These are phyloP conservation scores for Schizophyllum commune DNA, from an alignment of 1,284 basidiomycete genomes.

Conservation along the genomic window DNA sequence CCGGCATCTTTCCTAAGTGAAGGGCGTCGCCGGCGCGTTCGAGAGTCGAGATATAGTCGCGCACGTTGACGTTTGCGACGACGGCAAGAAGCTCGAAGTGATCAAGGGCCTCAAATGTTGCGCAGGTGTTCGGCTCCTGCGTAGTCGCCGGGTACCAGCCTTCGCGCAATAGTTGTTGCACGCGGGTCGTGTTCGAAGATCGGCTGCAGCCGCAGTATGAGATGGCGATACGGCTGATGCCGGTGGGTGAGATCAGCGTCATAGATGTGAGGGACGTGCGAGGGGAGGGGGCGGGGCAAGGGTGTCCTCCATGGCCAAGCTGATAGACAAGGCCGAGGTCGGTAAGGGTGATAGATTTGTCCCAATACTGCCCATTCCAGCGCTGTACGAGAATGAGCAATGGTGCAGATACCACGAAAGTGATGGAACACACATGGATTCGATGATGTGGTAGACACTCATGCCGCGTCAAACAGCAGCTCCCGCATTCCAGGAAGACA, in stretches of 20 bases:
- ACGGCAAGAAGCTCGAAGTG: constrained; percentile 2
- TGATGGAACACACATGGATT: constrained; percentile 13
- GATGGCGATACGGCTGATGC: constrained; percentile 22
- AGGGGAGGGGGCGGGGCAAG: constrained; percentile 10
- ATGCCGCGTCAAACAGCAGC: constrained; percentile 12
- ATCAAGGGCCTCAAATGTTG: constrained; percentile 10
- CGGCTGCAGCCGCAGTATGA: constrained; percentile 24
- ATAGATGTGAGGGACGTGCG: constrained; percentile 12
- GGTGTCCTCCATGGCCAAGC: constrained; percentile 13
- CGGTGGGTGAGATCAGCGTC: constrained; percentile 21
- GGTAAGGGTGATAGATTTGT: not conserved
- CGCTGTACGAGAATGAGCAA: not conserved
- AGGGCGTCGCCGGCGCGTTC: too few species aligned
- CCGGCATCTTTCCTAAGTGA: too few species aligned
- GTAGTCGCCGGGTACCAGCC: constrained; percentile 17
- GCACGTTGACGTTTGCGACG: constrained; percentile 4
- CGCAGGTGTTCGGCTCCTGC: not conserved
- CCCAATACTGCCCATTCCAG: not conserved
- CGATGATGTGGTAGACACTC: constrained; percentile 10
- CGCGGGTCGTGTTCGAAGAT: not conserved
- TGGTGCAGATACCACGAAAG: not conserved
- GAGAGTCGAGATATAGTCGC: not conserved
- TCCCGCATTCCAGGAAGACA: constrained; percentile 7
- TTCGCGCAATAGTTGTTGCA: constrained; percentile 20
- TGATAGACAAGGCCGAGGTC: constrained; percentile 17